Evolutionary conservation across 108 stramenopile genomes (phyloP).

Genomic region (Cyclotella distinguenda): DNA sequence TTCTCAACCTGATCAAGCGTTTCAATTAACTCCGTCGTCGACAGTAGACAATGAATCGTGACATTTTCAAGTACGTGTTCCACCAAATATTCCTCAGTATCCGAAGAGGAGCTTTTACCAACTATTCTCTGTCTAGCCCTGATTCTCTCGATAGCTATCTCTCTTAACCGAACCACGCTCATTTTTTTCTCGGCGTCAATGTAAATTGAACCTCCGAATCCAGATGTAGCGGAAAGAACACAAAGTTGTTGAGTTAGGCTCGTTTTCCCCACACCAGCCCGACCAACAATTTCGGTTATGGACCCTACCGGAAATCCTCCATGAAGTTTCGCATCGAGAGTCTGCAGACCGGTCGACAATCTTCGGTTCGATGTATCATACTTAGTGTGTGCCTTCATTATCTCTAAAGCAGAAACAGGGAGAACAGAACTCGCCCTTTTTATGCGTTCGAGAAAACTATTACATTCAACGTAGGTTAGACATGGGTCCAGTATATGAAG

Average conservation of each 20-base stretch:
- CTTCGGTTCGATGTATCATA: constrained; percentile 6
- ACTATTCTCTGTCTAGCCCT: background rate
- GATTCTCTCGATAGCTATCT: constrained; percentile 49
- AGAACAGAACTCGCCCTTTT: constrained; percentile 41
- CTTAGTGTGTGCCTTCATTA: constrained; percentile 18
- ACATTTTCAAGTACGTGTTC: constrained; percentile 62
- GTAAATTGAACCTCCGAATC: constrained; percentile 61
- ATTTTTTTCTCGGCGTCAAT: constrained; percentile 85
- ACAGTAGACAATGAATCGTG: constrained; percentile 54
- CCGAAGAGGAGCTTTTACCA: background rate
- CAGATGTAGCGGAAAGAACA: constrained; percentile 56
- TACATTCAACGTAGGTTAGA: constrained; percentile 66
- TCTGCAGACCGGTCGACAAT: constrained; percentile 58
- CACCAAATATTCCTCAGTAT: constrained; percentile 3
- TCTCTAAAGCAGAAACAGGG: constrained; percentile 36
- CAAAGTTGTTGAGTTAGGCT: constrained; percentile 76
- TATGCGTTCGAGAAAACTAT: constrained; percentile 44
- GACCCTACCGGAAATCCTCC: constrained; percentile 70
- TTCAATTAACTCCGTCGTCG: constrained; percentile 59
- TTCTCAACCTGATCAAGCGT: constrained; percentile 50
- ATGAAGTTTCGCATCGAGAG: constrained; percentile 54
- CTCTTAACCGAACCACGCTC: constrained; percentile 57
- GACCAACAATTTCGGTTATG: constrained; percentile 74
- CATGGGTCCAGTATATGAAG: constrained; percentile 69
- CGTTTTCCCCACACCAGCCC: constrained; percentile 79